A percentile compares a stretch with the other conserved stretches of the same genome.
Conservation (phyloP, 805 yeast species). For the Priceomyces carsonii region DNA sequence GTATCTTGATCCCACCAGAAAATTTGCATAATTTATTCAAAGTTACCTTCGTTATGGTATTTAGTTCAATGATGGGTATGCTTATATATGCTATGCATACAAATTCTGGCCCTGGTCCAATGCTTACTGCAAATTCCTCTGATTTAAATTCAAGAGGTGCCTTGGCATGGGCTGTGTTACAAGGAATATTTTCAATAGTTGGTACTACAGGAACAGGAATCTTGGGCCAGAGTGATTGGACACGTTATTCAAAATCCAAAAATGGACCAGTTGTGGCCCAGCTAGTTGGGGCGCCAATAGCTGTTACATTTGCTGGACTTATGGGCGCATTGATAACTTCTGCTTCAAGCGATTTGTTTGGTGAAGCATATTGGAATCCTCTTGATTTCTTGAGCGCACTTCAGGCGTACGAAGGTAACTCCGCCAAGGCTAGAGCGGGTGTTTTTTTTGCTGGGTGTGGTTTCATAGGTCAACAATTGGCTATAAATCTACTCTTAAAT, state of each 20-base stretch:
- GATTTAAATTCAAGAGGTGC: slow-evolving; percentile 5
- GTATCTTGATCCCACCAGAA: slow-evolving; percentile 27
- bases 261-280: slow-evolving; percentile 10
- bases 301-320: slow-evolving; percentile 11
- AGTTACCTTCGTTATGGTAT: slow-evolving; percentile 20
- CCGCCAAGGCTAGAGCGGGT: slow-evolving; percentile 71
- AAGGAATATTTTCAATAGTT: slow-evolving; percentile 12
- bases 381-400: slow-evolving; percentile 7
- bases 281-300: slow-evolving; percentile 11
- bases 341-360: slow-evolving; percentile 12
- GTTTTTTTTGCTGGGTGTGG: slow-evolving; percentile 72
- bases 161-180: slow-evolving; percentile 13
- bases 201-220: slow-evolving; percentile 13
- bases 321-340: slow-evolving; percentile 14
- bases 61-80: slow-evolving; percentile 29
- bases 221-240: slow-evolving; percentile 12
- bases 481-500: slow-evolving; percentile 75
- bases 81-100: slow-evolving; percentile 25
- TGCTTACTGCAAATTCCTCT: slow-evolving; percentile 10
- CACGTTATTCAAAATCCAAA: slow-evolving; percentile 11
- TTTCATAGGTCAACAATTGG: slow-evolving; percentile 74
- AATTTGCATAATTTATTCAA: slow-evolving; percentile 23
- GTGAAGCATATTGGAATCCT: slow-evolving; percentile 14
- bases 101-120: slow-evolving; percentile 25
- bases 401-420: slow-evolving; percentile 34